Evolutionary conservation across 306 rosid genomes (phyloP).

Genomic region (Quercus gilva): DNA sequence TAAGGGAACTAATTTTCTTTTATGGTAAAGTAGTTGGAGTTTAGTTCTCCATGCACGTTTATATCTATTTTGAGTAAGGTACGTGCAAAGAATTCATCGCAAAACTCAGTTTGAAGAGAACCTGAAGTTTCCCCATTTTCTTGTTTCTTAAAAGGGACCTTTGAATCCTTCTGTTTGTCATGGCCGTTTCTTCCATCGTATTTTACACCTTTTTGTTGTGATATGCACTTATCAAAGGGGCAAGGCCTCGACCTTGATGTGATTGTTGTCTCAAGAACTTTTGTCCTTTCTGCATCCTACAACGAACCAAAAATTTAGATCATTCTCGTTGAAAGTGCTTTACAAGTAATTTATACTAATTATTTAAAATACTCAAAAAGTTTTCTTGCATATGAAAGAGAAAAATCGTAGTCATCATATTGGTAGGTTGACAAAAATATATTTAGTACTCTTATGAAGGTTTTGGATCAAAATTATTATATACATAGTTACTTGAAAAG

Average conservation of each 20-base stretch:
- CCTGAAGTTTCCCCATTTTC: slow-evolving; percentile 2
- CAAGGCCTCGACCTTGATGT: slow-evolving; percentile 20
- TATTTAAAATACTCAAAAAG: no score
- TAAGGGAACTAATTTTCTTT: no score
- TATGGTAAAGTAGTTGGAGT: neutral
- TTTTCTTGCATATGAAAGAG: neutral
- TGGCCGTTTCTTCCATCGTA: neutral
- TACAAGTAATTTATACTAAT: no score
- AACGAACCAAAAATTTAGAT: neutral
- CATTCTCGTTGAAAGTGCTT: no score
- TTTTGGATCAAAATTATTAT: neutral
- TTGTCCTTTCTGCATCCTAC: slow-evolving; percentile 35
- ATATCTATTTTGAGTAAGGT: no score
- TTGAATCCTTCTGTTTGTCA: neutral
- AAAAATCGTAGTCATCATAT: neutral
- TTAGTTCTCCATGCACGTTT: neutral
- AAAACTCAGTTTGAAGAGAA: neutral
- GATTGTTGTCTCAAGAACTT: slow-evolving; percentile 20
- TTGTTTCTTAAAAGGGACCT: neutral
- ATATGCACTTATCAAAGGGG: slow-evolving; percentile 8
- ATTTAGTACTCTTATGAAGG: neutral
- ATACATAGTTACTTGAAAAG: no score
- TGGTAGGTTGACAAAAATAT: neutral
- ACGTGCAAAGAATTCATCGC: neutral
- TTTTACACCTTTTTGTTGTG: slow-evolving; percentile 10